Evolutionary conservation across 768 basidiomycete genomes (phyloP).

Genomic region (Gymnopilus junonius): DNA sequence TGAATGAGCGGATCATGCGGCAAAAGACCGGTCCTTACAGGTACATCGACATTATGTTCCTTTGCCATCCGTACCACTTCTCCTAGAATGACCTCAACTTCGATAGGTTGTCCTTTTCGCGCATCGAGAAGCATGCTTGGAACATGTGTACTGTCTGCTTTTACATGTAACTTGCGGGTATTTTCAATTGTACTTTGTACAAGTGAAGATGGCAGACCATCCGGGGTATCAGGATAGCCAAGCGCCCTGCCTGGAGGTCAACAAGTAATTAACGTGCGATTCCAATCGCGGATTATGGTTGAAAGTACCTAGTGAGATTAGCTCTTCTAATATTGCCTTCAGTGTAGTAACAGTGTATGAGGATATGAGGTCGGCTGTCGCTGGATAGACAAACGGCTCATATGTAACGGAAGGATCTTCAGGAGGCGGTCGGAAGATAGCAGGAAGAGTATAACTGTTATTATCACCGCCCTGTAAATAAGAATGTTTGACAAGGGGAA

Average conservation of each 20-base stretch:
- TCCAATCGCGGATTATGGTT: background rate
- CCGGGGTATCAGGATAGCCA: constrained; percentile 10
- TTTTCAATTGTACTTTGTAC: constrained; percentile 2
- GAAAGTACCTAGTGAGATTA: constrained; percentile 28
- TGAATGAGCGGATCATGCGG: background rate
- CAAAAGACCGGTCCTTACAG: background rate
- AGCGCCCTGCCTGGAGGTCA: constrained; percentile 9
- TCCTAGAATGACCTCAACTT: constrained; percentile 13
- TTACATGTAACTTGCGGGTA: background rate
- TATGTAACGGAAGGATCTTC: constrained; percentile 38
- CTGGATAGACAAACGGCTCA: constrained; percentile 41
- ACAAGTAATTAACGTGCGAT: background rate
- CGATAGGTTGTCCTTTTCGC: constrained; percentile 7
- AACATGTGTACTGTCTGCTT: constrained; percentile 7
- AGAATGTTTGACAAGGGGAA: background rate
- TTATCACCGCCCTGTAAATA: background rate
- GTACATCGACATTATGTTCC: constrained; percentile 5
- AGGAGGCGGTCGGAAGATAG: constrained; percentile 54
- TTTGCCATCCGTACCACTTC: constrained; percentile 15
- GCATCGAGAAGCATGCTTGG: constrained; percentile 14
- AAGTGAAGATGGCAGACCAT: constrained; percentile 8
- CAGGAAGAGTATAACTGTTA: constrained; percentile 47
- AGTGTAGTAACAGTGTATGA: constrained; percentile 51
- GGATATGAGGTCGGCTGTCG: constrained; percentile 45
- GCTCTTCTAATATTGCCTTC: constrained; percentile 49